phyloP scores from a whole-genome alignment of 1,284 basidiomycete genomes.

The Ceratobasidium sp. region DNA sequence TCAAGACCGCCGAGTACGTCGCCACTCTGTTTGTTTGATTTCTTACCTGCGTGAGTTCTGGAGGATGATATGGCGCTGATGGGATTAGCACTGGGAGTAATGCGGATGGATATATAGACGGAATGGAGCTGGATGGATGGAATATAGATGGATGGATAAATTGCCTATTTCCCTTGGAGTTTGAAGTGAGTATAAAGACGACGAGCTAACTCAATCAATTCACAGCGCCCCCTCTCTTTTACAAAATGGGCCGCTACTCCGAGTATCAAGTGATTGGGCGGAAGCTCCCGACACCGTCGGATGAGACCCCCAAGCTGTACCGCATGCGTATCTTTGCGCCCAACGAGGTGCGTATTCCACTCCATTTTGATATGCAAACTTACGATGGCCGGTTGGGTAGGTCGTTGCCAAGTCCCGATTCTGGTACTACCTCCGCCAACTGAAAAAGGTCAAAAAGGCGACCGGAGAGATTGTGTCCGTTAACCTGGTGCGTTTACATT shows the following conservation, averaged over 20 bases:
- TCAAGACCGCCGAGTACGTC: conserved; percentile 38
- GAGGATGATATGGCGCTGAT: background rate
- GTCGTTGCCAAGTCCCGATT: conserved; percentile 98
- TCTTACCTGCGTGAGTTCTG: conserved; percentile 10
- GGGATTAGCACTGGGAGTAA: background rate
- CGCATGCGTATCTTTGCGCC: conserved; percentile 99
- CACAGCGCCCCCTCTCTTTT: background rate
- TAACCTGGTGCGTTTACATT: conserved; percentile 82
- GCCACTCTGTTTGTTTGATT: conserved; percentile 13
- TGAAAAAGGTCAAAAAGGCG: conserved; percentile 99
- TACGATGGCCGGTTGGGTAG: conserved; percentile 40
- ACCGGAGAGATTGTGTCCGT: conserved; percentile 98
- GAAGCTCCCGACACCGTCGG: conserved; percentile 92
- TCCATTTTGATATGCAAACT: background rate
- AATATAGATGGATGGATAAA: conserved; percentile 3
- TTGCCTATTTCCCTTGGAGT: background rate
- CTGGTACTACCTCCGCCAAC: conserved; percentile 99
- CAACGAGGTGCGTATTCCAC: conserved; percentile 69
- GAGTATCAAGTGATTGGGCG: conserved; percentile 99
- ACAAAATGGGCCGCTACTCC: conserved; percentile 56
- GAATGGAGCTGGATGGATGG: conserved; percentile 7
- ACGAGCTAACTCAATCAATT: background rate
- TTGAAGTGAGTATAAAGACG: background rate
- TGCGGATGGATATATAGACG: background rate
- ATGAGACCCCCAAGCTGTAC: conserved; percentile 96